Conservation (phyloP, 2,329 filamentous ascomycete genomes). For the Exophiala sp. region DNA sequence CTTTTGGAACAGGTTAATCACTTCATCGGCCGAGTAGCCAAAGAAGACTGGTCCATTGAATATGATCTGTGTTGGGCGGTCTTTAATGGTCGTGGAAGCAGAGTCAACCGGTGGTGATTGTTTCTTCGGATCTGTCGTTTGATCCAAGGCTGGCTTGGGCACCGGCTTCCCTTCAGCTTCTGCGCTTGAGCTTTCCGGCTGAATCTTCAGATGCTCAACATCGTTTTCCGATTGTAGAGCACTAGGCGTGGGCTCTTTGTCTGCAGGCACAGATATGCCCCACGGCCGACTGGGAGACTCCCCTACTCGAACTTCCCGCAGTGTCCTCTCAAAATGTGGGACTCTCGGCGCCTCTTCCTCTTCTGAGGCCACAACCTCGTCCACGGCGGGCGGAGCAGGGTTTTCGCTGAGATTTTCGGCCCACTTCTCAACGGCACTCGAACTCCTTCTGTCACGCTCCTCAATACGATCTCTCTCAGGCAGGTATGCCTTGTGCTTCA, state of each 20-base stretch:
- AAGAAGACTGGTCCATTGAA: constrained; percentile 95
- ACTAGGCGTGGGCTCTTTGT: constrained; percentile 40
- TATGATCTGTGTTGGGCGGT: constrained; percentile 63
- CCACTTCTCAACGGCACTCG: constrained; percentile 73
- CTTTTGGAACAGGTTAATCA: constrained; percentile 66
- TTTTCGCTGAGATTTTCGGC: constrained; percentile 68
- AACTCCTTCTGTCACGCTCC: constrained; percentile 24
- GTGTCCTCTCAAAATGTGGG: constrained; percentile 74
- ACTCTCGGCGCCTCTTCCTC: constrained; percentile 59
- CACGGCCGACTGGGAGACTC: constrained; percentile 91
- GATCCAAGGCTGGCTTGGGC: constrained; percentile 13
- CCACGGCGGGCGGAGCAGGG: constrained; percentile 33
- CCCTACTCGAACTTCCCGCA: constrained; percentile 88
- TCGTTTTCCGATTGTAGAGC: constrained; percentile 26
- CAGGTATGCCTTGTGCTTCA: constrained; percentile 83
- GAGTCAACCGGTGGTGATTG: neutral
- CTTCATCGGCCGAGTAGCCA: constrained; percentile 80
- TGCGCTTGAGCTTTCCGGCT: constrained; percentile 23
- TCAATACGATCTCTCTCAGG: constrained; percentile 55
- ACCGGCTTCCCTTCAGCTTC: constrained; percentile 21
- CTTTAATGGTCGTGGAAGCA: constrained; percentile 7
- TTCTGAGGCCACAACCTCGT: constrained; percentile 32
- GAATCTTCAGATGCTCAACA: constrained; percentile 11
- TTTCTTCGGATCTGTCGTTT: constrained; percentile 21
- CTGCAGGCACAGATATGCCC: constrained; percentile 78